Conservation (phyloP, 768 basidiomycete genomes). For the Auriscalpium microsporum region DNA sequence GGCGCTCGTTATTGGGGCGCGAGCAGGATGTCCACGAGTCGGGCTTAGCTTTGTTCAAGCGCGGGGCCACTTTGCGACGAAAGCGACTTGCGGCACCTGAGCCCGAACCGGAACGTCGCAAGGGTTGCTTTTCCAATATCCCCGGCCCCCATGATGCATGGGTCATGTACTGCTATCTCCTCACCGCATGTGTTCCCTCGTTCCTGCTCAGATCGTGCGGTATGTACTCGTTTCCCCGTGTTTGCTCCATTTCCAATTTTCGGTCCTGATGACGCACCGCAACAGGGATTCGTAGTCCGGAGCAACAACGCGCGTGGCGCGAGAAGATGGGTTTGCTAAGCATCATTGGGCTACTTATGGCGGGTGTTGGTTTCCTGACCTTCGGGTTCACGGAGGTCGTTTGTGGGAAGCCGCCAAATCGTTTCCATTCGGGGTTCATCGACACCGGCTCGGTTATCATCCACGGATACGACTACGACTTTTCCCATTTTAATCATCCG, state of each 20-base stretch:
- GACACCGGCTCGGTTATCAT: constrained; percentile 80
- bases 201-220: constrained; percentile 72
- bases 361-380: constrained; percentile 91
- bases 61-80: constrained; percentile 70
- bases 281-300: constrained; percentile 78
- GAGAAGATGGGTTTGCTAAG: constrained; percentile 93
- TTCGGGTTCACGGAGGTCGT: constrained; percentile 96
- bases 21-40: constrained; percentile 91
- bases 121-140: constrained; percentile 59
- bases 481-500: constrained; percentile 82
- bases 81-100: constrained; percentile 42
- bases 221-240: constrained; percentile 29
- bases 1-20: constrained; percentile 81
- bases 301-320: constrained; percentile 94
- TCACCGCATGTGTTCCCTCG: constrained; percentile 79
- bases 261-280: background rate
- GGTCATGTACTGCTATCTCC: constrained; percentile 88
- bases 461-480: constrained; percentile 91
- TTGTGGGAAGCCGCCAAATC: constrained; percentile 79
- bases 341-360: constrained; percentile 80
- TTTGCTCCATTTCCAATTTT: no score
- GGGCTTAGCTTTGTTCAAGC: constrained; percentile 86
- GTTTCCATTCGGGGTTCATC: constrained; percentile 74
- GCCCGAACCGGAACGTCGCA: constrained; percentile 30
- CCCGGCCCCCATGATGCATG: constrained; percentile 90